These are phyloP conservation scores for Zymoseptoria passerinii DNA, from an alignment of 2,329 filamentous ascomycete species.

Conservation along the genomic window DNA sequence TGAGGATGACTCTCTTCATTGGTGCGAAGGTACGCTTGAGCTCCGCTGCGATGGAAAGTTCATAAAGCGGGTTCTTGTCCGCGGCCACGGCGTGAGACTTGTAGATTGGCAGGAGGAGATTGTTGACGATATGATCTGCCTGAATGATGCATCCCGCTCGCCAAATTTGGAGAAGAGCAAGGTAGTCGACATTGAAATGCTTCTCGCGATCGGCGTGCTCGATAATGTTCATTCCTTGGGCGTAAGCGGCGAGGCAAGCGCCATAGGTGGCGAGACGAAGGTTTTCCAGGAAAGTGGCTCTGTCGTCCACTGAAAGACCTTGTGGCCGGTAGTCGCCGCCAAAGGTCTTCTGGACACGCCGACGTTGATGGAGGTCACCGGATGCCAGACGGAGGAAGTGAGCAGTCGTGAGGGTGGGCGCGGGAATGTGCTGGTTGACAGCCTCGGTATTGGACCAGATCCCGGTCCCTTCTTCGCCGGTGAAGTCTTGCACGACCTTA, in stretches of 20 bases:
- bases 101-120: constrained; percentile 47
- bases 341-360: constrained; percentile 42
- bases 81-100: constrained; percentile 27
- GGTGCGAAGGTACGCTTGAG: constrained; percentile 34
- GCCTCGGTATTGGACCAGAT: constrained; percentile 58
- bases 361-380: constrained; percentile 50
- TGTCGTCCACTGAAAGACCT: constrained; percentile 26
- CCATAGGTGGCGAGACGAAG: constrained; percentile 55
- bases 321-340: constrained; percentile 34
- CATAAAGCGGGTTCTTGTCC: constrained; percentile 40
- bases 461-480: constrained; percentile 58
- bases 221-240: constrained; percentile 59
- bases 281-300: constrained; percentile 45
- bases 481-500: constrained; percentile 63
- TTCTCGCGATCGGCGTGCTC: constrained; percentile 50
- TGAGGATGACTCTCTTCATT: constrained; percentile 50
- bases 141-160: constrained; percentile 64
- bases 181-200: constrained; percentile 51
- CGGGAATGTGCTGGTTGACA: constrained; percentile 52
- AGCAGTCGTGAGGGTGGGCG: constrained; percentile 54
- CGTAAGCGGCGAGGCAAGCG: constrained; percentile 53
- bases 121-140: constrained; percentile 52
- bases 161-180: constrained; percentile 53
- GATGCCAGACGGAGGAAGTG: constrained; percentile 58
- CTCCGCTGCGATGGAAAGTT: constrained; percentile 45